Conservation (phyloP, 495 filamentous ascomycete genomes). For the Hyaloscypha hepaticicola region DNA sequence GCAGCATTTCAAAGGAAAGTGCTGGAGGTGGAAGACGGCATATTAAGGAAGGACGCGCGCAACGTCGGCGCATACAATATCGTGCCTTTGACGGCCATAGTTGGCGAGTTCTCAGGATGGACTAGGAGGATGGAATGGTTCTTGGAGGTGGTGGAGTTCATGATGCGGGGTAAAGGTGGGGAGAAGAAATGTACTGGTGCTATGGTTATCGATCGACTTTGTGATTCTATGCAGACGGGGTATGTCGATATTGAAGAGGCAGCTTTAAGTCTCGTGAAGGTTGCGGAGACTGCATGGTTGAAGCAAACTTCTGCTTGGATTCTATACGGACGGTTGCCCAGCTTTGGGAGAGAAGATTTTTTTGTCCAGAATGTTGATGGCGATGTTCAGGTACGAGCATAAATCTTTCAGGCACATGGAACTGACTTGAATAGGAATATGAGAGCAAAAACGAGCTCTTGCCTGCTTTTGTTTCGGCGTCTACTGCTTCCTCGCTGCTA, state of each 20-base stretch:
- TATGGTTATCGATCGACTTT: constrained; percentile 71
- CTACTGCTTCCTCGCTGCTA: constrained; percentile 77
- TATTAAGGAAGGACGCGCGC: constrained; percentile 66
- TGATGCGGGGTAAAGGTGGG: constrained; percentile 44
- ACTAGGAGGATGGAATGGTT: constrained; percentile 81
- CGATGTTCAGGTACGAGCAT: constrained; percentile 29
- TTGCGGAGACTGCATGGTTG: constrained; percentile 89
- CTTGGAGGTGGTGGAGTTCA: constrained; percentile 66
- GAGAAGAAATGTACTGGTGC: constrained; percentile 55
- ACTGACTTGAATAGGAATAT: constrained; percentile 46
- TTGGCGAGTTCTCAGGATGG: constrained; percentile 83
- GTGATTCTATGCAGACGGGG: constrained; percentile 77
- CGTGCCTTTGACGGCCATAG: constrained; percentile 82
- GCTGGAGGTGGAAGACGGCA: constrained; percentile 74
- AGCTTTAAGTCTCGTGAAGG: constrained; percentile 63
- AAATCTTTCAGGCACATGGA: not conserved
- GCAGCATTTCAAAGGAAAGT: constrained; percentile 79
- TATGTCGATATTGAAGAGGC: constrained; percentile 80
- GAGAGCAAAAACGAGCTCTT: constrained; percentile 54
- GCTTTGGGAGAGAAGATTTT: constrained; percentile 74
- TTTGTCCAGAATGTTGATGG: constrained; percentile 43
- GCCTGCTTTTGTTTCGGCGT: constrained; percentile 72
- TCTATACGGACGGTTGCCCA: constrained; percentile 78
- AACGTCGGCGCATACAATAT: constrained; percentile 89
- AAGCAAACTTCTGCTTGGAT: constrained; percentile 87